A percentile compares a stretch with the other conserved stretches of the same genome.
phyloP scores from a whole-genome alignment of 2,329 filamentous ascomycete species.

The Talaromyces sp. region DNA sequence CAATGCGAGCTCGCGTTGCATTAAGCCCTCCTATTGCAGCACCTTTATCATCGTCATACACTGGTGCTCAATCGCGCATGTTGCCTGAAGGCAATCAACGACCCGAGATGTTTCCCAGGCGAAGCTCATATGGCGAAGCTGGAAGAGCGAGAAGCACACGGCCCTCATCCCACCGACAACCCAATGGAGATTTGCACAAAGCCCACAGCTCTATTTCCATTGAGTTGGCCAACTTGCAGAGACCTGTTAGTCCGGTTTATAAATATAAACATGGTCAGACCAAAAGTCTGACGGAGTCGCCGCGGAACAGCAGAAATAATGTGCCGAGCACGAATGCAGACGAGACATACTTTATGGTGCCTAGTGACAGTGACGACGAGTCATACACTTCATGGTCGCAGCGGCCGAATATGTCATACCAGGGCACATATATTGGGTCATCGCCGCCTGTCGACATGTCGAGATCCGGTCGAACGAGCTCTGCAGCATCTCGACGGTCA shows the following conservation, averaged over 20 bases:
- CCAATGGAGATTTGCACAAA: constrained; percentile 19
- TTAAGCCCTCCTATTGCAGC: constrained; percentile 29
- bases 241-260: constrained; percentile 11
- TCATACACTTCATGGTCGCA: constrained; percentile 1
- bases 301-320: background rate
- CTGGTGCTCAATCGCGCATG: background rate
- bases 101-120: background rate
- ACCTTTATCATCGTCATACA: background rate
- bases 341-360: background rate
- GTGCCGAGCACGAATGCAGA: background rate
- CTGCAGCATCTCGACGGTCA: constrained; percentile 16
- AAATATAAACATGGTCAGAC: background rate
- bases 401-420: background rate
- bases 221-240: constrained; percentile 12
- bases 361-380: constrained; percentile 17
- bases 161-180: constrained; percentile 15
- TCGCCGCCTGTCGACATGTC: background rate
- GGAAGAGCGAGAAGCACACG: constrained; percentile 17
- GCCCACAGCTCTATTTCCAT: constrained; percentile 22
- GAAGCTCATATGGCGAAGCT: constrained; percentile 32
- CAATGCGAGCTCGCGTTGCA: constrained; percentile 38
- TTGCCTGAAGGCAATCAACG: background rate
- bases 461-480: constrained; percentile 8
- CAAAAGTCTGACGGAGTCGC: background rate
- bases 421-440: background rate